These are phyloP conservation scores for Quercus ilex DNA, from an alignment of 306 rosid genomes.

Conservation along the genomic window DNA sequence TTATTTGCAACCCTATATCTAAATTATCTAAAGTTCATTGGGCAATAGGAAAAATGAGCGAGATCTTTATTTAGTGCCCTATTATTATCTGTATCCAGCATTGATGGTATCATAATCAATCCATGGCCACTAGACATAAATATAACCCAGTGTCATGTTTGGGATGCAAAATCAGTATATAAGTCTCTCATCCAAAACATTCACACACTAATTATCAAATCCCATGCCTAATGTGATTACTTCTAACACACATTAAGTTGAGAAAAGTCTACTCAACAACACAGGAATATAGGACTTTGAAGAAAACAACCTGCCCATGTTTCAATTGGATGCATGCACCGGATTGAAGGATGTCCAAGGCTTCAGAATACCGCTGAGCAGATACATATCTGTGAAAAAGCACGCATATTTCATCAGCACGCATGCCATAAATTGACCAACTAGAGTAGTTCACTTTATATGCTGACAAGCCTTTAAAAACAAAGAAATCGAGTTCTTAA, in stretches of 20 bases:
- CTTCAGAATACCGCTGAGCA: constrained; percentile 74
- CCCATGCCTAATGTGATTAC: neutral
- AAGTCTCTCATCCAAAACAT: neutral
- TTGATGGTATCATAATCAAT: neutral
- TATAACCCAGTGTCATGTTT: neutral
- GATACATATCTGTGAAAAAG: constrained; percentile 66
- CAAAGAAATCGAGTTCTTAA: neutral
- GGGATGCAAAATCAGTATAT: neutral
- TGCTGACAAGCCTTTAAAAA: neutral
- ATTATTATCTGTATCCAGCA: neutral
- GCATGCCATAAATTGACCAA: constrained; percentile 6
- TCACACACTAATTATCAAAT: neutral
- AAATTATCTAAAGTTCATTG: neutral
- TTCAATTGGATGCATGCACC: constrained; percentile 86
- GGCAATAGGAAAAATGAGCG: neutral
- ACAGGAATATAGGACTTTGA: neutral
- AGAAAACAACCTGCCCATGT: constrained; percentile 63
- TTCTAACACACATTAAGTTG: constrained; percentile 3
- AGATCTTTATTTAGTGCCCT: neutral
- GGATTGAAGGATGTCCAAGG: constrained; percentile 76
- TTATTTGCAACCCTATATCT: constrained; percentile 9
- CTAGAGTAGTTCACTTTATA: neutral
- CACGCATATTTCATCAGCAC: constrained; percentile 22
- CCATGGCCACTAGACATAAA: neutral
- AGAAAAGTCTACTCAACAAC: constrained; percentile 8